phyloP scores from a whole-genome alignment of 148 eudicot species.

The Heliosperma pusillum region DNA sequence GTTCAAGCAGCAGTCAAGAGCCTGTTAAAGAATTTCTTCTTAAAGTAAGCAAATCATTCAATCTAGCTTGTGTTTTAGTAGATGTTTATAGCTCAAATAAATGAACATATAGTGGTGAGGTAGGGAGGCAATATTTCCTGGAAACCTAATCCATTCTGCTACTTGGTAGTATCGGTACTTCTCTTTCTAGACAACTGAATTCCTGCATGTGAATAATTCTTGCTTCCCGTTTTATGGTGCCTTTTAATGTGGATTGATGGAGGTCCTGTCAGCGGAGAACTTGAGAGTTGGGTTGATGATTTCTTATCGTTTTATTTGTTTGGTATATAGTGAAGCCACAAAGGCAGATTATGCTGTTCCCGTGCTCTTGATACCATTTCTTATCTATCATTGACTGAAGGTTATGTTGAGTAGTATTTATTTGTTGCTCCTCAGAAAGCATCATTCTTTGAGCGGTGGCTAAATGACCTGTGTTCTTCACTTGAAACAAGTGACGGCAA shows the following conservation, averaged over 20 bases:
- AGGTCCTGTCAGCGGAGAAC: not conserved
- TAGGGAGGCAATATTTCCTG: not conserved
- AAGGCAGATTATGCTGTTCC: not conserved
- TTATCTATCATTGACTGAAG: not conserved
- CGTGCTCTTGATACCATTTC: not conserved
- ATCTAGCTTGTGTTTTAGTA: not conserved
- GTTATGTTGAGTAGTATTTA: conserved; percentile 7
- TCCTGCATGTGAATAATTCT: not conserved
- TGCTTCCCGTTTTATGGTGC: not conserved
- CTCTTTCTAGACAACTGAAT: not conserved
- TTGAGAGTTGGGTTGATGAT: not conserved
- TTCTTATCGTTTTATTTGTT: not conserved
- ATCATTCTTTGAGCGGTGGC: conserved; percentile 72
- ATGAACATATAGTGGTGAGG: too few relatives aligned
- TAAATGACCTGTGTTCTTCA: conserved; percentile 48
- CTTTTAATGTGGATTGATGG: not conserved
- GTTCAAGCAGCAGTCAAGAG: conserved; percentile 46
- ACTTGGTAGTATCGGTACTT: not conserved
- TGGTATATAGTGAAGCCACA: not conserved
- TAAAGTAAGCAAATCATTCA: conserved; percentile 46
- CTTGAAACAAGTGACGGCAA: conserved; percentile 37
- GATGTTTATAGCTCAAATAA: not conserved
- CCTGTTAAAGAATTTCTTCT: conserved; percentile 57
- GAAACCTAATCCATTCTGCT: not conserved
- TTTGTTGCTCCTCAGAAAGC: conserved; percentile 54